Evolutionary conservation across 805 yeast genomes (phyloP).

Genomic region (Saccharomycopsis javanensis): DNA sequence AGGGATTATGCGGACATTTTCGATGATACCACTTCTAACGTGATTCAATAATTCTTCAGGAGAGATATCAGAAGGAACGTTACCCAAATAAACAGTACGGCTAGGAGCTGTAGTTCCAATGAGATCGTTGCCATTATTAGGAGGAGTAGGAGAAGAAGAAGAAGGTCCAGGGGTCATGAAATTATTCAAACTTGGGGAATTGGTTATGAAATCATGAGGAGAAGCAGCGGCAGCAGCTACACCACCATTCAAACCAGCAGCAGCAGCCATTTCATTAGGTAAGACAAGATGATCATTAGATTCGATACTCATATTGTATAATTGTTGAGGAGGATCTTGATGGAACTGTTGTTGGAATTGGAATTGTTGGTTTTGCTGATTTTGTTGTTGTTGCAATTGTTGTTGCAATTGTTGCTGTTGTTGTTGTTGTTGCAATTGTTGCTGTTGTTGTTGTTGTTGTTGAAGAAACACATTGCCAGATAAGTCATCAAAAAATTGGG

Average conservation of each 20-base stretch:
- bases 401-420: constrained; percentile 5
- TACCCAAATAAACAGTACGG: constrained; percentile 85
- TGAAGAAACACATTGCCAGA: constrained; percentile 3
- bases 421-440: constrained; percentile 1
- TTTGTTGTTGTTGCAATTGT: constrained; percentile 1
- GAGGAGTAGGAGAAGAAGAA: constrained; percentile 8
- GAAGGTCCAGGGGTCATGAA: constrained; percentile 2
- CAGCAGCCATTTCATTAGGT: constrained; percentile 1
- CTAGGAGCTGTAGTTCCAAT: constrained; percentile 43
- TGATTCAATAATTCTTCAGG: constrained; percentile 79
- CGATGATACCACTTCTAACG: constrained; percentile 85
- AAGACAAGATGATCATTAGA: constrained; percentile 6
- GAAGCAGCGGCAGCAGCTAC: constrained; percentile 4
- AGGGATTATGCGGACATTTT: constrained; percentile 67
- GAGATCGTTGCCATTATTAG: constrained; percentile 14
- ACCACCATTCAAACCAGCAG: constrained; percentile 7
- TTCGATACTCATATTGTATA: neutral
- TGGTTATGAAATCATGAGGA: neutral
- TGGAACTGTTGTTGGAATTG: constrained; percentile 3
- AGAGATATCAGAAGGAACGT: constrained; percentile 71
- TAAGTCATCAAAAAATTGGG: constrained; percentile 10
- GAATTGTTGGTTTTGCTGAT: neutral
- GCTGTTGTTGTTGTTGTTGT: constrained; percentile 1
- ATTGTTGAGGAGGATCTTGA: constrained; percentile 4
- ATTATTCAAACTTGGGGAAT: constrained; percentile 10